phyloP scores from a whole-genome alignment of 768 basidiomycete species.

The Serendipita sp. region DNA sequence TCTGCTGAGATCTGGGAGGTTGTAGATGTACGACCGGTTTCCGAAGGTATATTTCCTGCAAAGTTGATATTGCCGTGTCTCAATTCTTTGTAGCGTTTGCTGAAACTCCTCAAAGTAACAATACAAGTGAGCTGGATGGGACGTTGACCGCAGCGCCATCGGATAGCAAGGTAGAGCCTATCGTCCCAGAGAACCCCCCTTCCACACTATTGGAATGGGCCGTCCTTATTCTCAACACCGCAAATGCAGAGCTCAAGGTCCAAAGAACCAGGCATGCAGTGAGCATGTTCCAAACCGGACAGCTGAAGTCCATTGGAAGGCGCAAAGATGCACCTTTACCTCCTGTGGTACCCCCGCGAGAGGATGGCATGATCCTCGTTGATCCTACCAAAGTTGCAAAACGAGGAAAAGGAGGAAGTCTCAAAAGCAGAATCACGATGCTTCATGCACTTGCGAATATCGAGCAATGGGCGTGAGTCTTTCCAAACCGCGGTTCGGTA shows the following conservation, averaged over 20 bases:
- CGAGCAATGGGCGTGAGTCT: slow-evolving; percentile 73
- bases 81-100: slow-evolving; percentile 32
- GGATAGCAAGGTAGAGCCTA: slow-evolving; percentile 24
- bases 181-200: slow-evolving; percentile 41
- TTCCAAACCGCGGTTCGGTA: background rate
- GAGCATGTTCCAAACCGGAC: slow-evolving; percentile 50
- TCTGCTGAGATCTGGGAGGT: slow-evolving; percentile 41
- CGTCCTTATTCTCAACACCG: slow-evolving; percentile 59
- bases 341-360: slow-evolving; percentile 49
- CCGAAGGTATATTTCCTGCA: slow-evolving; percentile 35
- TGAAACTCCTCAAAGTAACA: slow-evolving; percentile 10
- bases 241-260: slow-evolving; percentile 51
- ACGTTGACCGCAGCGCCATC: slow-evolving; percentile 8
- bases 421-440: slow-evolving; percentile 55
- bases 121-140: slow-evolving; percentile 5
- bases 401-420: slow-evolving; percentile 28
- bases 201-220: slow-evolving; percentile 66
- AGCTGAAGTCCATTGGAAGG: slow-evolving; percentile 51
- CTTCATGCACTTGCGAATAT: slow-evolving; percentile 73
- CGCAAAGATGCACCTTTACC: slow-evolving; percentile 30
- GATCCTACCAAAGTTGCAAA: slow-evolving; percentile 44
- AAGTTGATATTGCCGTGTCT: background rate
- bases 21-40: slow-evolving; percentile 54
- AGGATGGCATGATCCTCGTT: slow-evolving; percentile 36
- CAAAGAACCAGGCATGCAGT: slow-evolving; percentile 57